These are phyloP conservation scores for Boechera stricta DNA, from an alignment of 345 rosid species.

Conservation along the genomic window DNA sequence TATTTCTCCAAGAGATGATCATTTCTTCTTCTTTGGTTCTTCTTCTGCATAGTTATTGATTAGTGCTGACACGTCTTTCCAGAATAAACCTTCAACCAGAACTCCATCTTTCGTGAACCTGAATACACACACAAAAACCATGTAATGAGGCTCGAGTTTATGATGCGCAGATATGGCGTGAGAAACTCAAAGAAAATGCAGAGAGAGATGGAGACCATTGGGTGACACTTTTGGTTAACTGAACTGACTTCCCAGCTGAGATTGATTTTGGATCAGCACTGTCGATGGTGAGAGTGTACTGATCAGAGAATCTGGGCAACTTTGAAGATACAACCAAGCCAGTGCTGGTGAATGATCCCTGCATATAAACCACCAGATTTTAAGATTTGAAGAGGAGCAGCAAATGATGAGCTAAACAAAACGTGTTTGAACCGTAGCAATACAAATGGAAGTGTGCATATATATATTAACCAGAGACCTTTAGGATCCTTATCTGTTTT, in stretches of 20 bases:
- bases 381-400: neutral
- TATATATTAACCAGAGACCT: neutral
- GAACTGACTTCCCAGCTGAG: conserved; percentile 82
- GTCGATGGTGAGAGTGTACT: conserved; percentile 75
- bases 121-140: conserved; percentile 27
- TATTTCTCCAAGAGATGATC: conserved; percentile 37
- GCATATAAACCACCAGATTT: conserved; percentile 18
- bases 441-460: conserved; percentile 2
- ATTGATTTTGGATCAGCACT: conserved; percentile 94
- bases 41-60: conserved; percentile 68
- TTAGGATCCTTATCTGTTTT: neutral
- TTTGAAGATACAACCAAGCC: conserved; percentile 90
- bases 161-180: neutral
- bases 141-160: neutral
- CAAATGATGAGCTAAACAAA: conserved; percentile 12
- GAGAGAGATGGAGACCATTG: conserved; percentile 65
- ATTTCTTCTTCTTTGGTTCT: conserved; percentile 88
- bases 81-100: conserved; percentile 85
- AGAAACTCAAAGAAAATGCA: neutral
- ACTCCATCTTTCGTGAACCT: conserved; percentile 95
- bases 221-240: conserved; percentile 83
- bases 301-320: conserved; percentile 90
- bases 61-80: conserved; percentile 86
- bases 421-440: neutral
- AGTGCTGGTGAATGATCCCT: conserved; percentile 95